phyloP scores from a whole-genome alignment of 106 monocot genomes.

The Apostasia ramifera region DNA sequence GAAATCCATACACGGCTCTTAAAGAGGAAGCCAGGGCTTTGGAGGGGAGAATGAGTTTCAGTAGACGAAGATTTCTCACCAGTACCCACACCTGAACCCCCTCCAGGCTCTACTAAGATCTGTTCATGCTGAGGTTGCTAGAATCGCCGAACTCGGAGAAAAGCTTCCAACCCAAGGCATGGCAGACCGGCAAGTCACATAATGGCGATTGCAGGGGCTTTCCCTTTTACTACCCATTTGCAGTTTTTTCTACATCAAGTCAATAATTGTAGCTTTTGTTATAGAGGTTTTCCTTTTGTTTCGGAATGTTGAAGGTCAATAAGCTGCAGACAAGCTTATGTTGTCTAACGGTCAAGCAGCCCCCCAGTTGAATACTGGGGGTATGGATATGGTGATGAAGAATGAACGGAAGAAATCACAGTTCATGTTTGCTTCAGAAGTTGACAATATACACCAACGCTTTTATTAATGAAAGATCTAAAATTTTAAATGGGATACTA shows the following conservation, averaged over 20 bases:
- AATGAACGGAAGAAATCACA: neutral
- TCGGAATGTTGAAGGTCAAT: neutral
- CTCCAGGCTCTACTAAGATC: neutral
- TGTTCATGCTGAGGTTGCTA: constrained; percentile 8
- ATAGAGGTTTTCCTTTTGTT: neutral
- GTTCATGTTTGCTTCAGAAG: neutral
- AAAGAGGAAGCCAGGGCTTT: neutral
- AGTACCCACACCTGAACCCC: neutral
- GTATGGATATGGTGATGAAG: neutral
- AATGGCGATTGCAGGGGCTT: constrained; percentile 6
- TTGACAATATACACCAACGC: neutral
- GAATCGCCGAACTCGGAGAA: neutral
- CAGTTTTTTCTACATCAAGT: neutral
- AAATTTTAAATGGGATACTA: neutral
- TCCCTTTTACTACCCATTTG: neutral
- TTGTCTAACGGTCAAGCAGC: too few species aligned
- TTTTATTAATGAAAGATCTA: too few species aligned
- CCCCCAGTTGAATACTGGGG: too few species aligned
- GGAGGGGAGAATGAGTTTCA: neutral
- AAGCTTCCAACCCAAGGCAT: constrained; percentile 6
- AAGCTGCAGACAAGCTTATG: too few species aligned
- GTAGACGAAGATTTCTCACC: neutral
- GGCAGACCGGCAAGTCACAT: constrained; percentile 16
- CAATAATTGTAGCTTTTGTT: neutral
- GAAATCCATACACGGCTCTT: constrained; percentile 12